These are phyloP conservation scores for Protomyces arabidopsidicola DNA, from an alignment of 1,139 yeast genomes.

Conservation along the genomic window DNA sequence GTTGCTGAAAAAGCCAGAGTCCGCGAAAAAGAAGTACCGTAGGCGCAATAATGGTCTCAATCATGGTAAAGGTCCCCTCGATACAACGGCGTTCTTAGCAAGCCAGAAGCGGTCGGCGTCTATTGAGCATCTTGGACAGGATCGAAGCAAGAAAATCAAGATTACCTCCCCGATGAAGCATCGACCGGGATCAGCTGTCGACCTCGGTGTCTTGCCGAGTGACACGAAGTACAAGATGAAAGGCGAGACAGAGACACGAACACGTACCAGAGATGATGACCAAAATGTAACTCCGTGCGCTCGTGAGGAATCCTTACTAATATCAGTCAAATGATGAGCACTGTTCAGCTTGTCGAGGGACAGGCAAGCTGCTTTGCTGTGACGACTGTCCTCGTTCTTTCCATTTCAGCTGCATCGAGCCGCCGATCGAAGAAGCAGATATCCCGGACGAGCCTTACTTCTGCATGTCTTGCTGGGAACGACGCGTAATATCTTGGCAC, in stretches of 20 bases:
- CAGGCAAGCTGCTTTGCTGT: constrained; percentile 87
- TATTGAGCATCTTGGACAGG: neutral
- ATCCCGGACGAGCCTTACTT: constrained; percentile 82
- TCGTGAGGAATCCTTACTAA: neutral
- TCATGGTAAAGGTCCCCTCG: neutral
- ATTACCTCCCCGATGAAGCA: constrained; percentile 13
- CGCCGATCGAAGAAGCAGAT: constrained; percentile 70
- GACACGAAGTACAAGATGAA: constrained; percentile 3
- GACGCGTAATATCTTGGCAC: constrained; percentile 31
- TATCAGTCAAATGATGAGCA: constrained; percentile 63
- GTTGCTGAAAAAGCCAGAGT: neutral
- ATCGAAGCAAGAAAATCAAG: constrained; percentile 19
- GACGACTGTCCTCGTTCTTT: constrained; percentile 89
- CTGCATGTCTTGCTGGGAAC: constrained; percentile 62
- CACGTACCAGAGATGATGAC: constrained; percentile 14
- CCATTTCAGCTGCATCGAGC: constrained; percentile 86
- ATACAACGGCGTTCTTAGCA: neutral
- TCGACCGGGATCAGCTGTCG: constrained; percentile 5
- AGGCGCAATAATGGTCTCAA: neutral
- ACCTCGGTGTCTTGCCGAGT: constrained; percentile 10
- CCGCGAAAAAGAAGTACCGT: neutral
- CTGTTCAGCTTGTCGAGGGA: constrained; percentile 80
- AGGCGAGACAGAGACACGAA: constrained; percentile 1
- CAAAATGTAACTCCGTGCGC: neutral
- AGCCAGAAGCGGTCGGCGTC: neutral